A percentile compares a stretch with the other conserved stretches of the same genome.
Conservation (phyloP, 2,329 filamentous ascomycete genomes). For the Alternaria novae-zelandiae region DNA sequence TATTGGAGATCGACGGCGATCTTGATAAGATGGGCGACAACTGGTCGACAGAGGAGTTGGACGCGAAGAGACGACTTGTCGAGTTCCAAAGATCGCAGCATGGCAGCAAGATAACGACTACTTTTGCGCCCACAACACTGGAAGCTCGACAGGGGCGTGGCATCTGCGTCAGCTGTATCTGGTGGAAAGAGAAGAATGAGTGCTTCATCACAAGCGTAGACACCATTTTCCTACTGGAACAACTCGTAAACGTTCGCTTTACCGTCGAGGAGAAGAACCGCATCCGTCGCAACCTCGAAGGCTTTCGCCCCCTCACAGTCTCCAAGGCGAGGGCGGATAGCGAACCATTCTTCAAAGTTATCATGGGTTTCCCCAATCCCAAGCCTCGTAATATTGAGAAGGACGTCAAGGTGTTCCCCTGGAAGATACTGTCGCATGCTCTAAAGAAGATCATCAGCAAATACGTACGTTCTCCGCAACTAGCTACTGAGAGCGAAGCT, state of each 20-base stretch:
- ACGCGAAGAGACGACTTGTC: conserved; percentile 81
- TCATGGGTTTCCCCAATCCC: conserved; percentile 95
- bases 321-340: conserved; percentile 92
- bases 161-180: conserved; percentile 97
- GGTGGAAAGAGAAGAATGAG: conserved; percentile 89
- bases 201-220: conserved; percentile 97
- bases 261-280: conserved; percentile 98
- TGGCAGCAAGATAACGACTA: conserved; percentile 80
- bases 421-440: conserved; percentile 85
- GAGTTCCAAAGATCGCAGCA: conserved; percentile 84
- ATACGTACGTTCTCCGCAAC: conserved; percentile 67
- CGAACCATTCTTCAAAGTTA: conserved; percentile 98
- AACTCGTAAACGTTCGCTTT: conserved; percentile 84
- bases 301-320: conserved; percentile 89
- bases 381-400: conserved; percentile 99
- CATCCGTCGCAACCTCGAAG: conserved; percentile 93
- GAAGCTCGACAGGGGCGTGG: conserved; percentile 82
- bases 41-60: conserved; percentile 84
- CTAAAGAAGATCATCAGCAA: conserved; percentile 99
- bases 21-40: conserved; percentile 81
- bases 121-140: conserved; percentile 77
- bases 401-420: conserved; percentile 97
- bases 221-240: conserved; percentile 92
- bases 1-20: conserved; percentile 84
- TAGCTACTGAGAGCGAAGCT: conserved; percentile 38